Evolutionary conservation across 2,329 filamentous ascomycete genomes (phyloP), one percentile per base, ranked within the genome.

Genomic region (Ramularia collo-cygni): DNA sequence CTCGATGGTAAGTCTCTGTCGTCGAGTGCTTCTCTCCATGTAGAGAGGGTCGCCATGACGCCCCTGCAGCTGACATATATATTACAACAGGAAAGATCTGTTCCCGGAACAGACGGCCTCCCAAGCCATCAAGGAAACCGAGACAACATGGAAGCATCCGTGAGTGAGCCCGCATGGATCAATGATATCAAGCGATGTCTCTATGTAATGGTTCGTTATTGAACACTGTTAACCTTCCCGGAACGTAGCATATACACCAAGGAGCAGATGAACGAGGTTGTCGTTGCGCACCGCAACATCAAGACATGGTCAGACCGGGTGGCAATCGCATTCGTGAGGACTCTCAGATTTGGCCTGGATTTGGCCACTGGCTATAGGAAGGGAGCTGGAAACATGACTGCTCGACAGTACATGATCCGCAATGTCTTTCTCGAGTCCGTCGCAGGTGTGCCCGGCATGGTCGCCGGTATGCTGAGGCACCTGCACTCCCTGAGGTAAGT

Each of bases 381-480:
- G 40, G 31, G 60, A 58, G 43, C 76, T 77, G 6, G 79, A 76
- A 0, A 75, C 41, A 85, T 85, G 71, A 92, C 78, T 0, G 89
- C 94, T 61, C 71, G 81, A 4, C 92, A 96, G 67, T 98, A 92
- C 82, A 72, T 95, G 54, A 77, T 85, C 35, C 77, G 90, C 5
- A 55, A 51, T 58, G 76, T 98, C 52, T 98, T 98, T 64, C 75
- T 98, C 24, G 92, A 98, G 64, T 89, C 83, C 35, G 86, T 98
- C 28, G 92, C 92, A 9, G 92, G 88, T 24, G 92, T 96, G 0
- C 92, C 92, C 0, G 92, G 92, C 6, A 96, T 96, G 87, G 90
- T 96, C 0, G 92, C 83, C 0, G 92, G 88, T 15, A 95, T 95
- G 85, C 71, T 96, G 12, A 75, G 92, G 24, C 92, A 98, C 65